These are phyloP conservation scores for Coleophoma crateriformis DNA, from an alignment of 2,329 filamentous ascomycete genomes.

Conservation along the genomic window DNA sequence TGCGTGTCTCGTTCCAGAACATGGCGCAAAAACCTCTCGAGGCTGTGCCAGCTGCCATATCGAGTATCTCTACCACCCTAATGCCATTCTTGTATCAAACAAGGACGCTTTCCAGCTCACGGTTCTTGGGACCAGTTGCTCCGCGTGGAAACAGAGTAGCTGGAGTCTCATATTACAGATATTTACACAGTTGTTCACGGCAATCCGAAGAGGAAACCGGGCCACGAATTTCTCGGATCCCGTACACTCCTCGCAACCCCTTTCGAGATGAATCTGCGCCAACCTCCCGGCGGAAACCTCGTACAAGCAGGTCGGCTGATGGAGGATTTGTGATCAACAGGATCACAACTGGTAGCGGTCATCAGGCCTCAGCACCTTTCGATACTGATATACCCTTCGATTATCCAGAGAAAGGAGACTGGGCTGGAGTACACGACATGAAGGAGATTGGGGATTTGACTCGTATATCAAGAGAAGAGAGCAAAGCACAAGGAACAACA, in stretches of 20 bases:
- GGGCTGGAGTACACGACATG: background rate
- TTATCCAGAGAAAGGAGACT: background rate
- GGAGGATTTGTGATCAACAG: background rate
- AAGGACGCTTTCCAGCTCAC: slow-evolving; percentile 42
- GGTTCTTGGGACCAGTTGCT: background rate
- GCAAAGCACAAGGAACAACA: slow-evolving; percentile 33
- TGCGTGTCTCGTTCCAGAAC: no score
- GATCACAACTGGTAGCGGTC: background rate
- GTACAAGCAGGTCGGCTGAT: no score
- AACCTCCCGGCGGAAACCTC: no score
- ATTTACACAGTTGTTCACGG: no score
- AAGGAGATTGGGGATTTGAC: slow-evolving; percentile 14
- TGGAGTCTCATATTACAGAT: no score
- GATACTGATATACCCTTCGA: background rate
- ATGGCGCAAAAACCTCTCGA: slow-evolving; percentile 1
- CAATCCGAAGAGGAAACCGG: no score
- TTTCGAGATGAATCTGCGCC: no score
- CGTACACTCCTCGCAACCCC: no score
- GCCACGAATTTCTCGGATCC: no score
- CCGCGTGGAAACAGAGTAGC: slow-evolving; percentile 24
- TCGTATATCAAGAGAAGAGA: slow-evolving; percentile 10
- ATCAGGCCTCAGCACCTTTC: background rate
- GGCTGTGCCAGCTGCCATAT: slow-evolving; percentile 4
- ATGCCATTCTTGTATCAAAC: slow-evolving; percentile 71
- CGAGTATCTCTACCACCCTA: slow-evolving; percentile 30